Base-by-base conservation (phyloP, 2,329 filamentous ascomycete species). In the Fusarium nurragi region DNA sequence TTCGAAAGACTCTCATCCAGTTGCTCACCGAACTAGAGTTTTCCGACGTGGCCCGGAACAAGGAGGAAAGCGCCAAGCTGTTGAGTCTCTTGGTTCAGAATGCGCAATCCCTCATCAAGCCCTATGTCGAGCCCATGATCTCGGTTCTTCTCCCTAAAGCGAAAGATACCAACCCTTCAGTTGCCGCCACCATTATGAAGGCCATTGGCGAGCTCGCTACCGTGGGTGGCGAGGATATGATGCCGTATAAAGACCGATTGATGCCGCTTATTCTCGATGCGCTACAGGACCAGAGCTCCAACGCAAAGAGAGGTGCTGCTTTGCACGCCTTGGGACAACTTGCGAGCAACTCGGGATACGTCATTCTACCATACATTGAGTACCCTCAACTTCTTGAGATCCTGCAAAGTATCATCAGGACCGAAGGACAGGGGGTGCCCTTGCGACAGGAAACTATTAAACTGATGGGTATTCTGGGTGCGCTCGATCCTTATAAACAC, bases 251-350 rank as follows among this genome's bases (percentile, higher is more conserved):
- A 71, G 91, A 93, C 30, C 86, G 91, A 49, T 84, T 99, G 32
- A 99, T 98, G 94, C 93, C 92, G 1, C 90, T 98, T 61, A 96
- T 99, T 70, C 89, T 99, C 58, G 91, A 95, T 61, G 94, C 94
- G 25, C 82, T 99, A 49, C 94, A 99, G 77, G 95, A 99, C 74
- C 90, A 98, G 70, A 93, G 93, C 67, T 97, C 94, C 5, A 90
- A 92, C 43, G 84, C 88, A 41, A 98, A 98, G 78, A 89, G 95
- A 53, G 94, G 97, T 76, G 92, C 96, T 7, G 94, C 95, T 4
- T 83, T 99, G 28, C 91, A 92, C 67, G 95, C 95, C 0, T 84
- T 99, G 1, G 94, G 94, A 19, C 94, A 98, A 74, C 81, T 99
- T 52, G 93, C 95, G 7, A 97, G 93, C 73, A 98, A 97, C 77